Percentiles rank a stretch among this genome's conserved stretches.
Conservation (phyloP, 139 green algal genomes). For the Eudorina sp. region DNA sequence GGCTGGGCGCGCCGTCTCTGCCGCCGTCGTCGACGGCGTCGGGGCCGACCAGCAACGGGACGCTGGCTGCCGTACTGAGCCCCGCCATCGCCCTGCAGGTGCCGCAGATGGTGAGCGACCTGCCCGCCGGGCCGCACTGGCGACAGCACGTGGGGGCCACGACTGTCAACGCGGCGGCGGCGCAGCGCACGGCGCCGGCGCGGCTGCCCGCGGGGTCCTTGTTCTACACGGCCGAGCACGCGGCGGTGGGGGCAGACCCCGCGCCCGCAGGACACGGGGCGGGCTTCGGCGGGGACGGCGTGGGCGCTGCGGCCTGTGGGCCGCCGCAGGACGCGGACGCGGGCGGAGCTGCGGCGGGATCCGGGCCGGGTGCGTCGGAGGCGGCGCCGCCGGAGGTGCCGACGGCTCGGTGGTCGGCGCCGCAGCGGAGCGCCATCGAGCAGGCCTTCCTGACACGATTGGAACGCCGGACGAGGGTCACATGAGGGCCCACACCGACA, state of each 20-base stretch:
- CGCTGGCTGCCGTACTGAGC: constrained; percentile 8
- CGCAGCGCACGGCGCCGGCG: not conserved
- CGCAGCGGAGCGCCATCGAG: constrained; percentile 40
- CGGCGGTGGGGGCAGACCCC: not conserved
- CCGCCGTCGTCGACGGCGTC: not conserved
- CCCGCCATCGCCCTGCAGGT: not conserved
- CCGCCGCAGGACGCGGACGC: not conserved
- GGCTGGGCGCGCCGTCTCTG: not conserved
- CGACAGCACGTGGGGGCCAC: not conserved
- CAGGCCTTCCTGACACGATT: constrained; percentile 29
- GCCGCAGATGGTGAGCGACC: not conserved
- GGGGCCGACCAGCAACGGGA: not conserved
- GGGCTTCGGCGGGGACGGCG: not conserved
- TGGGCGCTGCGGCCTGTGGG: not conserved
- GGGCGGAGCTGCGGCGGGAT: not conserved
- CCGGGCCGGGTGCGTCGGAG: too few species aligned
- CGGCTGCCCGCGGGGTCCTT: not conserved
- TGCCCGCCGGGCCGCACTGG: constrained; percentile 18
- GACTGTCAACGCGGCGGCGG: not conserved
- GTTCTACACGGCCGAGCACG: constrained; percentile 6
- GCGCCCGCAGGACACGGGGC: too few species aligned
- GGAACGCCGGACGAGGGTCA: constrained; percentile 26
- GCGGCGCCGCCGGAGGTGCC: not conserved
- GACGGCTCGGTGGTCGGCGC: constrained; percentile 9
- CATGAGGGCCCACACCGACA: too few species aligned